Base-by-base conservation (phyloP, 2,329 filamentous ascomycete genomes). In the Nectriaceae sp. region DNA sequence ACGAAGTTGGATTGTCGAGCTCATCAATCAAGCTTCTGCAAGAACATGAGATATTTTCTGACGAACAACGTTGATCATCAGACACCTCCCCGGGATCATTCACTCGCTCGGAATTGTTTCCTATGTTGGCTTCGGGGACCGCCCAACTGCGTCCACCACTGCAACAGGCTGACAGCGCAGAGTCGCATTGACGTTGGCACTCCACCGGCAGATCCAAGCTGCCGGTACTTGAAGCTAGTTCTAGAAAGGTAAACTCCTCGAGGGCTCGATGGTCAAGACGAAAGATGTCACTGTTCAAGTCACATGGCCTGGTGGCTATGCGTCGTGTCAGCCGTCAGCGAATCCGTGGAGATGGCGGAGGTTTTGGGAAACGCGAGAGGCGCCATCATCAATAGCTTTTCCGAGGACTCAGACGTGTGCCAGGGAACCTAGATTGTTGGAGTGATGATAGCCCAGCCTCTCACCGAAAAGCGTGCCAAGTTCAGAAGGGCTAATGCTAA, bases 141-240 rank as follows among this genome's bases (percentile, higher is more conserved):
- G 26, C 19, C 22, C 33, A 31, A n/a, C n/a, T n/a, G n/a, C 45
- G 24, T 38, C 46, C 38, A 39, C 41, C 35, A 21, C 43, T 42
- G 41, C 47, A 39, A 18, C 18, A 48, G 35, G 50, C 39, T 49
- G 50, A 52, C 50, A 47, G 11, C 40, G 46, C 50, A 52, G 43
- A 44, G 50, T 44, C 40, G 22, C 46, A 46, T 45, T 40, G 38
- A 39, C 39, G n/a, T 29, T 42, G 21, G 33, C 38, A 21, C 44
- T 36, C 45, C 33, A 31, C 8, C 50, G 46, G 50, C 43, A 49
- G 47, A 49, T 49, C 50, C 46, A 47, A 49, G 21, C 40, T 46
- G 50, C 44, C 50, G 50, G 50, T 47, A 49, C 42, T 52, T 49
- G 47, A 11, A 22, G 26, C 29, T 37, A 40, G n/a, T 16, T 6